Evolutionary conservation across 768 basidiomycete species (phyloP), one percentile per base, ranked within the genome.

Genomic region (Kwoniella bestiolae): DNA sequence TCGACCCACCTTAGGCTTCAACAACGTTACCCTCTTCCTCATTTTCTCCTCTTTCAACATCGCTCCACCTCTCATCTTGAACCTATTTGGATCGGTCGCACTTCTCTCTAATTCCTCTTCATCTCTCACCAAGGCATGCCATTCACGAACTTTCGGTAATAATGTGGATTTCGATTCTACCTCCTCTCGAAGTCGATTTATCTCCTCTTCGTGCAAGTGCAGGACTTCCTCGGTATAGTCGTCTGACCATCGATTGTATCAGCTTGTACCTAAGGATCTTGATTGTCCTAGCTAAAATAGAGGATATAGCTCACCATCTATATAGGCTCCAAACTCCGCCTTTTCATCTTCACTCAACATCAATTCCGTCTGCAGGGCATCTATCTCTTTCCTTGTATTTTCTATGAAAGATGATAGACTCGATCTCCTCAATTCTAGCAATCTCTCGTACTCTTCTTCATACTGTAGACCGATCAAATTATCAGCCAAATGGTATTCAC

Each of bases 21-120:
- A 90, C 78, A 91, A 91, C 62, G 85, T 85, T 14, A 99, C 93
- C 29, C 94, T 85, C 80, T 97, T 98, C 59, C 95, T 86, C 89
- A 95, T 92, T 85, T 96, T 96, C 83, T 97, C 95, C 81, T 99
- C 95, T 65, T 92, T 86, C 57, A 97, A 82, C 35, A 99, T 66
- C 18, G 73, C 76, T 4, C 73, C 80, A 23, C 80, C 80, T 21
- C 79, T 46, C 29, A 63, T 73, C 34, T 68, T 70, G 66, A 79
- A 81, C 28, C 80, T 60, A 66, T 79, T 76, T 29, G 80, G 78
- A 61, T 79, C 77, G 23, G 61, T 72, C 34, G 67, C 64, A 14
- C 76, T 68, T 55, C 81, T 80, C 45, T 89, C 90, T 29, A 98
- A 84, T 74, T 95, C 92, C 76, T 89, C 90, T 82, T 93, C 89